Base-by-base conservation (phyloP, 108 stramenopile genomes). In the Stephanodiscus minutulus region DNA sequence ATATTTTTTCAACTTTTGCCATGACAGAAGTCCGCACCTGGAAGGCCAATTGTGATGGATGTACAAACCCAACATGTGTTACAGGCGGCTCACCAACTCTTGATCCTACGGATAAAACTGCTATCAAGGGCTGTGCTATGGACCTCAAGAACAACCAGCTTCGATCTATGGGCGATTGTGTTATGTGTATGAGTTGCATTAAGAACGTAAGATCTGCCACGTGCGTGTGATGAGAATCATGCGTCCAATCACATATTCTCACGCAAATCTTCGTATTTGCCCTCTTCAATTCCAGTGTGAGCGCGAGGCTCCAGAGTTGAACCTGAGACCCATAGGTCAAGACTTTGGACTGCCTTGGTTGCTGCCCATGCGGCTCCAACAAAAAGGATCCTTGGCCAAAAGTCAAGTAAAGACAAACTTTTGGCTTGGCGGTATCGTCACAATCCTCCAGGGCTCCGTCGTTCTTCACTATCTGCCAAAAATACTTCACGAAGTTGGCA, bases 161-260 rank as follows among this genome's bases (percentile, higher is more conserved):
- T 24, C 49, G 77, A 18, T 39, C 68, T 35, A 69, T 74, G 67
- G 73, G 73, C 9, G 73, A 78, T 44, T 79, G 78, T 61, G 71
- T 72, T 7, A 68, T 79, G 73, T 79, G 78, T 58, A 74, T 79
- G 73, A 61, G 47, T n/a, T 79, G 78, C 35, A 67, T 79, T n/a
- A 69, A 68, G 58, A 79, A 74, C 29, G 39, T 39, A 39, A 39
- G 39, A 39, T 39, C 39, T 11, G 39, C 7, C 39, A 11, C 39
- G 7, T 39, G 39, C 8, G 11, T 36, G 35, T 6, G 35, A 36
- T 36, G 35, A 39, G 39, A 39, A 39, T 39, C 39, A 7, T 39
- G 39, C 0, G 39, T 39, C 3, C 1, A 39, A 39, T 39, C 39
- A 39, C 39, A 39, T 39, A 8, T 3, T 39, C 39, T 39, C 39